Evolutionary conservation across 2,329 filamentous ascomycete species (phyloP).

Genomic region (Microcyclospora pomicola): DNA sequence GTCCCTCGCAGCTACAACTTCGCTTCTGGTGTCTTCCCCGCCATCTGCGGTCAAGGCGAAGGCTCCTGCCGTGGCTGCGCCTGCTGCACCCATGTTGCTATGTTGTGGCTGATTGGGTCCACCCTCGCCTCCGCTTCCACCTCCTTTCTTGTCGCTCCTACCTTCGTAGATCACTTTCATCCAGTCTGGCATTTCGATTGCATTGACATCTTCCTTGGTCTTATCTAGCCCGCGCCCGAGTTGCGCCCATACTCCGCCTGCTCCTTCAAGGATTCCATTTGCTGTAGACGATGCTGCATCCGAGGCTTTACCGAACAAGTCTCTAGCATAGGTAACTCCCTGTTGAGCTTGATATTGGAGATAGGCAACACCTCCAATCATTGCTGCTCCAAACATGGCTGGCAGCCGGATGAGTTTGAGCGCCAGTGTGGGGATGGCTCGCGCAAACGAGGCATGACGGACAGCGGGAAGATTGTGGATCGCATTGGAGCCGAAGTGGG

Average conservation of each 20-base stretch:
- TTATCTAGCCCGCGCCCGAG: slow-evolving; percentile 68
- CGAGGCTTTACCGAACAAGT: slow-evolving; percentile 57
- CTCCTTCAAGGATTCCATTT: slow-evolving; percentile 54
- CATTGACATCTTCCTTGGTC: slow-evolving; percentile 50
- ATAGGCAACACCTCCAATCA: slow-evolving; percentile 78
- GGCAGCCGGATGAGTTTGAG: slow-evolving; percentile 78
- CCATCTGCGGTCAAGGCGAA: slow-evolving; percentile 61
- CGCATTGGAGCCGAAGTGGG: slow-evolving; percentile 62
- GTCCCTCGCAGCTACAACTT: slow-evolving; percentile 60
- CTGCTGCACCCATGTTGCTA: slow-evolving; percentile 40
- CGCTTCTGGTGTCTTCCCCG: slow-evolving; percentile 47
- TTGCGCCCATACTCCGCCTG: slow-evolving; percentile 63
- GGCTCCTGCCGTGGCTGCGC: slow-evolving; percentile 57
- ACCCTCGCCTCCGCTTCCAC: slow-evolving; percentile 17
- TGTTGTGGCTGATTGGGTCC: slow-evolving; percentile 25
- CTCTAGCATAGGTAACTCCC: slow-evolving; percentile 63
- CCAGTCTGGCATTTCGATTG: slow-evolving; percentile 53
- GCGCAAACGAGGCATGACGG: slow-evolving; percentile 50
- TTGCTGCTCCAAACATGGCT: slow-evolving; percentile 79
- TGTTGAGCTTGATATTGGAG: slow-evolving; percentile 88
- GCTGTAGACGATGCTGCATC: slow-evolving; percentile 59
- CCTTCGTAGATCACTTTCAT: slow-evolving; percentile 49
- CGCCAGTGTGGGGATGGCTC: slow-evolving; percentile 69
- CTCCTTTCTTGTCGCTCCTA: slow-evolving; percentile 17
- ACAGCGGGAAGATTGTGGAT: slow-evolving; percentile 67